Evolutionary conservation across 352 stramenopile genomes (phyloP).

Genomic region (Globisporangium camurandrum): DNA sequence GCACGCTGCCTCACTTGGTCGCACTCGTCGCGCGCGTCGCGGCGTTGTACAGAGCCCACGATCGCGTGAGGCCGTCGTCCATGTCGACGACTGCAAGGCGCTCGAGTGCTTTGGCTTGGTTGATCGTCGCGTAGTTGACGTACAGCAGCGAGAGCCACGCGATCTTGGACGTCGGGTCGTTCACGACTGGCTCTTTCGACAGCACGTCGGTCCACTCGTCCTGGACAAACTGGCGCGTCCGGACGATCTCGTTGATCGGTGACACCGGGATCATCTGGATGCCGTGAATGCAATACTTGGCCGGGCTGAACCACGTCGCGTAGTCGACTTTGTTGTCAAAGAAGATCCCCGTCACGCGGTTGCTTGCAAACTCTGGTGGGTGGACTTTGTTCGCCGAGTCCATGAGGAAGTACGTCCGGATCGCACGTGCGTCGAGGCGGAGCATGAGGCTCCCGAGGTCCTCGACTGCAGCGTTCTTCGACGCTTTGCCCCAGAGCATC

Average conservation of each 20-base stretch:
- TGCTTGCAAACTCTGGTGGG: constrained; percentile 38
- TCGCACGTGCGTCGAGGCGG: constrained; percentile 44
- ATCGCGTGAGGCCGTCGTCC: constrained; percentile 64
- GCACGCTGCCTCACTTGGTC: too few species aligned
- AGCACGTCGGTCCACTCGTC: constrained; percentile 65
- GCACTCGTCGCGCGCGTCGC: too few species aligned
- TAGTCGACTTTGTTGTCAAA: constrained; percentile 79
- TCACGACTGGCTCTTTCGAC: constrained; percentile 35
- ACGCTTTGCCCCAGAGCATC: constrained; percentile 39
- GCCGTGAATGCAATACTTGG: constrained; percentile 69
- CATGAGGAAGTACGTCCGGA: constrained; percentile 67
- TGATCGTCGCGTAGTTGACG: constrained; percentile 45
- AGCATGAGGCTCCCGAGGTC: constrained; percentile 45
- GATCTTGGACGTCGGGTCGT: constrained; percentile 35
- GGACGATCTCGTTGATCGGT: constrained; percentile 36
- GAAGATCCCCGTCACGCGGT: constrained; percentile 67
- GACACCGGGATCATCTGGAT: constrained; percentile 73
- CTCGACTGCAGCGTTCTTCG: constrained; percentile 29
- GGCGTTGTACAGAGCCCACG: constrained; percentile 56
- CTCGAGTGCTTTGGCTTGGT: constrained; percentile 24
- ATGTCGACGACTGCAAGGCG: constrained; percentile 39
- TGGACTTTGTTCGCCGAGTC: constrained; percentile 37
- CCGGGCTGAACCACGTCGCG: constrained; percentile 64
- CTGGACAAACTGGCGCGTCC: constrained; percentile 29
- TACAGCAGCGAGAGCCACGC: constrained; percentile 60